Base-by-base conservation (phyloP, 306 rosid genomes). In the Castanea sativa region DNA sequence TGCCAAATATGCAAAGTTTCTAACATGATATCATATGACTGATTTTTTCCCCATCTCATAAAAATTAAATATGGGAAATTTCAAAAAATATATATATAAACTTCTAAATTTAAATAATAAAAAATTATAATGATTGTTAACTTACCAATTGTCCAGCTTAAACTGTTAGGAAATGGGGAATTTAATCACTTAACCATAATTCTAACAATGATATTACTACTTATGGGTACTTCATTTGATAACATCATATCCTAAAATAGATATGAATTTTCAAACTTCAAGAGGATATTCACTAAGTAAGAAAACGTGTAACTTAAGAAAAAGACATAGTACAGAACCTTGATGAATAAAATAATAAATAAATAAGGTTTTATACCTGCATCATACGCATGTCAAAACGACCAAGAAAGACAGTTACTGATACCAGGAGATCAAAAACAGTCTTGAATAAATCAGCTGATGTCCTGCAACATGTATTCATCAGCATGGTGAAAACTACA, bases 371-470 rank as follows among this genome's bases (percentile, higher is more conserved):
- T n/a, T 35, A 69, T 76, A 95, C 99, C 94, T 95, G 99, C 99
- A 95, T 95, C 98, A 93, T 95, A 72, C 98, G 92, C 99, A 95
- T 95, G 84, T 95, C 98, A 83, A 95, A 95, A 80, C 99, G 99
- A 73, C 98, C 99, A 74, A 95, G 96, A 65, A 95, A 95, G 86
- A 95, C 99, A 52, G 99, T 91, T 73, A 95, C 98, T 58, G 98
- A 93, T 80, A 93, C 99, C 68, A 95, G 85, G 56, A 95, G 96
- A 82, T 95, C 99, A 88, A 95, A 95, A 77, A 93, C 94, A 51
- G 99, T 95, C 93, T 95, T 95, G 90, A 95, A 93, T 78, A 95
- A 90, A 90, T 95, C 99, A 82, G 99, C 97, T 79, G 98, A 95
- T 73, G 99, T 95, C 86, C 99, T 95, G 97, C 90, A 87, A 69